Conservation (phyloP, 805 yeast species). For the Barnettozyma sucrosica region DNA sequence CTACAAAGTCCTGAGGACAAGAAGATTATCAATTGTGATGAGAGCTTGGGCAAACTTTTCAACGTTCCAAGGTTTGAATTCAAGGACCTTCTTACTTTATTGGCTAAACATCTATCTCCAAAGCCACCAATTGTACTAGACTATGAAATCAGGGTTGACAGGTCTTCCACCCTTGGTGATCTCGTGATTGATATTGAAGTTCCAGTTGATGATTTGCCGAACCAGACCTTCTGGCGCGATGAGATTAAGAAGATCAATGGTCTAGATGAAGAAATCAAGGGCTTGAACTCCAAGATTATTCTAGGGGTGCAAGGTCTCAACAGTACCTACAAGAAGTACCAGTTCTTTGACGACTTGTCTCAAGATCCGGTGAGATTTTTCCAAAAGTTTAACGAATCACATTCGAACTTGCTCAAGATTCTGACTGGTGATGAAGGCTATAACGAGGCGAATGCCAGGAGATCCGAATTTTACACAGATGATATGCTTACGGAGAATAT, state of each 20-base stretch:
- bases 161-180: constrained; percentile 76
- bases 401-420: constrained; percentile 78
- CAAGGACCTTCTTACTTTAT: constrained; percentile 63
- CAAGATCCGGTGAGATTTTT: constrained; percentile 80
- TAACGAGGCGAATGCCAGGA: constrained; percentile 83
- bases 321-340: constrained; percentile 56
- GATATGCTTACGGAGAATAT: constrained; percentile 11
- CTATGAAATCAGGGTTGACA: constrained; percentile 71
- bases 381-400: constrained; percentile 69
- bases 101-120: constrained; percentile 66
- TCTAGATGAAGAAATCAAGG: constrained; percentile 27
- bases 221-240: constrained; percentile 25
- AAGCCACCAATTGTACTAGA: constrained; percentile 73
- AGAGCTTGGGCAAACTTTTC: constrained; percentile 38
- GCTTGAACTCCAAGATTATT: constrained; percentile 29
- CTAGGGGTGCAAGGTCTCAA: constrained; percentile 46
- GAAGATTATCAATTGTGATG: constrained; percentile 47
- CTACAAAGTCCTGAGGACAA: constrained; percentile 53
- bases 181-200: constrained; percentile 71
- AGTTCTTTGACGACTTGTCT: constrained; percentile 78
- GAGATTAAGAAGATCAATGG: constrained; percentile 28
- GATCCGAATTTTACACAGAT: constrained; percentile 60
- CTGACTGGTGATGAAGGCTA: constrained; percentile 86
- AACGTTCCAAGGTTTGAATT: constrained; percentile 51
- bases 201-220: constrained; percentile 32